Conservation (phyloP, 306 rosid species). For the Castanea crenata region DNA sequence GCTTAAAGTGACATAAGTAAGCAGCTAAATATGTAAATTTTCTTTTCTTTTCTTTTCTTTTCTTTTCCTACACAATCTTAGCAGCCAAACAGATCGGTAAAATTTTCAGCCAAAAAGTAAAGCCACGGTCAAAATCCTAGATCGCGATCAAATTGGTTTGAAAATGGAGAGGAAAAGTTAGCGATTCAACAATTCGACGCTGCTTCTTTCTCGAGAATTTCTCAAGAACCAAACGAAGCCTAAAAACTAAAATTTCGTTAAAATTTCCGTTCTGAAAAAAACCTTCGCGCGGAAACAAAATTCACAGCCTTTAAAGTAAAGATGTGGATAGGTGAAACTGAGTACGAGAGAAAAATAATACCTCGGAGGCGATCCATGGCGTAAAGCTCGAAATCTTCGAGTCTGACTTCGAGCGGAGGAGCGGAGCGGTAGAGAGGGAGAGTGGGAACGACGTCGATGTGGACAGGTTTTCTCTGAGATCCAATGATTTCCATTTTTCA, state of each 20-base stretch:
- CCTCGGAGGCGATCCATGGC: constrained; percentile 98
- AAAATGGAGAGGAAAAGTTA: neutral
- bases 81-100: neutral
- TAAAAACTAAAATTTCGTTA: neutral
- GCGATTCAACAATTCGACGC: neutral
- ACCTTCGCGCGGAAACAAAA: neutral
- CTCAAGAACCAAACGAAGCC: neutral
- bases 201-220: neutral
- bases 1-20: neutral
- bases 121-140: neutral
- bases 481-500: constrained; percentile 52
- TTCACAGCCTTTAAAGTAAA: neutral
- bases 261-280: neutral
- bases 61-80: neutral
- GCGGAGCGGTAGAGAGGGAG: constrained; percentile 79
- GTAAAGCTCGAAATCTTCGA: constrained; percentile 83
- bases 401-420: constrained; percentile 78
- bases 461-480: constrained; percentile 37
- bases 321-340: neutral
- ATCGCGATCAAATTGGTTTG: neutral
- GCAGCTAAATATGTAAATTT: too few species aligned
- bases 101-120: neutral
- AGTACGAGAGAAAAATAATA: constrained; percentile 11
- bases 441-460: constrained; percentile 30
- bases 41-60: neutral